A percentile compares a stretch with the other conserved stretches of the same genome.
phyloP scores from a whole-genome alignment of 1,139 yeast genomes.

The Lodderomyces jiufengensis region DNA sequence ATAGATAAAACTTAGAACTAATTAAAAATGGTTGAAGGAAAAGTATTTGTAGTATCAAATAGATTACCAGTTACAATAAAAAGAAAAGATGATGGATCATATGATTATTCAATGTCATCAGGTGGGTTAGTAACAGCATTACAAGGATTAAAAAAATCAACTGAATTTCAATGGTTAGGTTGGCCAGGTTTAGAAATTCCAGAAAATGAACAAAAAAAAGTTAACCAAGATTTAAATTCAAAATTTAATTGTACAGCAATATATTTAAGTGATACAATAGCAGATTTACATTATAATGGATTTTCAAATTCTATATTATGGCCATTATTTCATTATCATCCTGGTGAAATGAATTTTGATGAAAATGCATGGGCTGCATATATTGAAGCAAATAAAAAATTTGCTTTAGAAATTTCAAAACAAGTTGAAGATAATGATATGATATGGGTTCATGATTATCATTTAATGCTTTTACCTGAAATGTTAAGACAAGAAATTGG shows the following conservation, averaged over 20 bases:
- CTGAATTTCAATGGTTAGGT: slow-evolving; percentile 95
- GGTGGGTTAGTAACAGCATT: slow-evolving; percentile 97
- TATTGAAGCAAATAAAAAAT: slow-evolving; percentile 83
- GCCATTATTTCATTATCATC: slow-evolving; percentile 98
- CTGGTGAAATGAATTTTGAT: slow-evolving; percentile 98
- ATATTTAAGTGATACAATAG: slow-evolving; percentile 79
- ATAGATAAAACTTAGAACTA: too few species aligned
- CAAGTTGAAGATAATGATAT: slow-evolving; percentile 80
- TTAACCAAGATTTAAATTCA: slow-evolving; percentile 64
- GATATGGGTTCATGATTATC: slow-evolving; percentile 98
- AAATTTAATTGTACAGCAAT: slow-evolving; percentile 91
- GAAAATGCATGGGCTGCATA: slow-evolving; percentile 98
- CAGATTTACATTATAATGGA: slow-evolving; percentile 95
- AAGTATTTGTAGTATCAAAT: slow-evolving; percentile 89
- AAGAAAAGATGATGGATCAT: slow-evolving; percentile 57
- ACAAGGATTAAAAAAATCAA: slow-evolving; percentile 81
- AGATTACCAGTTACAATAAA: slow-evolving; percentile 91
- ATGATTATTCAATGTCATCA: slow-evolving; percentile 81
- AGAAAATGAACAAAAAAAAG: slow-evolving; percentile 64
- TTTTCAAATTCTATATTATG: slow-evolving; percentile 88
- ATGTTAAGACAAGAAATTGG: slow-evolving; percentile 71
- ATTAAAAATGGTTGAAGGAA: slow-evolving; percentile 46
- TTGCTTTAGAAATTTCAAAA: slow-evolving; percentile 71
- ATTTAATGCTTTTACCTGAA: slow-evolving; percentile 90
- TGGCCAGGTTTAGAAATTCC: slow-evolving; percentile 96